Base-by-base conservation (phyloP, 2,329 filamentous ascomycete genomes). In the Trichoderma koningii region DNA sequence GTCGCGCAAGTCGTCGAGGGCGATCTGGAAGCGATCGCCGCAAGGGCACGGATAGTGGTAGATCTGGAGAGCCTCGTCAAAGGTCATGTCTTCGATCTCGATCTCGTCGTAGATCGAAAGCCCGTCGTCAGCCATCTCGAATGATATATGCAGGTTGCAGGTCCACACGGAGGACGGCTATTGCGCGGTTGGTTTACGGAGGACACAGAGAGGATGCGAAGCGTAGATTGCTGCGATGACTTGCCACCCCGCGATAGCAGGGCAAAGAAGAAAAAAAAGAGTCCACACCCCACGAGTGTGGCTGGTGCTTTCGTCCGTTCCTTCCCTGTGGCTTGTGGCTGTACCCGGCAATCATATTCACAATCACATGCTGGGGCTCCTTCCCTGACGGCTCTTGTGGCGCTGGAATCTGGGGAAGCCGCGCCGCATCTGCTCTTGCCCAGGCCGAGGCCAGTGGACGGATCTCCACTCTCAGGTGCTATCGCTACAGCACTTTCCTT, bases 71-170 rank as follows among this genome's bases (percentile, higher is more conserved):
- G 84, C 83, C 53, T 87, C 81, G 77, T 97, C 93, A 76, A 87
- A 97, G 73, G 91, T 95, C 93, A 97, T 96, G 79, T 99, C 95
- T 78, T 98, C 94, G 81, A 98, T 97, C 77, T 98, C 94, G 78
- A 98, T 94, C 79, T 97, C 94, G 74, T 98, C 94, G 82, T 97
- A 98, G 76, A 97, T 91, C 70, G 89, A 87, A 65, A 89, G 78
- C 41, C 81, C 80, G 69, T 89, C 85, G 74, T 88, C 87, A 42
- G 87, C 82, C 86, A 88, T 89, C 64, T 70, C 79, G 63, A 51
- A 30, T 26, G 34, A 38, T 51, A 19, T n/a, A 34, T 15, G 30
- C n/a, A 6, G 50, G 28, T 7, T n/a, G 30, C n/a, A 26, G 23
- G 21, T 47, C n/a, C 14, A 9, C 34, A 10, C n/a, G n/a, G 14